phyloP scores from a whole-genome alignment of 1,284 basidiomycete genomes.

The Inonotus hispidus region DNA sequence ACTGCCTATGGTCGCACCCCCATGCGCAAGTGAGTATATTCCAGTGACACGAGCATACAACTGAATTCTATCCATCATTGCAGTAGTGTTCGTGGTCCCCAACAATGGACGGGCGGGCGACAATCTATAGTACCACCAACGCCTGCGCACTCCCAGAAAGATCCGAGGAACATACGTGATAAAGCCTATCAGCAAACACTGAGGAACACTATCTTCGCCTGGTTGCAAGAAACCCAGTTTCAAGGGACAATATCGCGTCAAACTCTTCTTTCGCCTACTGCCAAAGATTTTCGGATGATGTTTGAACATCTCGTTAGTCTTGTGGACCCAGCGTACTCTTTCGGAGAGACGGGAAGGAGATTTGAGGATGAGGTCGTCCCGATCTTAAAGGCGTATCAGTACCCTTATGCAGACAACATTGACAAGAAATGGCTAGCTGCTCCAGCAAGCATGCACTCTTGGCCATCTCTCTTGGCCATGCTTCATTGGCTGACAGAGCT shows the following conservation, averaged over 20 bases:
- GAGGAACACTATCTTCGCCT: slow-evolving; percentile 67
- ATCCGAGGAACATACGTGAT: slow-evolving; percentile 72
- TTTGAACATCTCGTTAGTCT: slow-evolving; percentile 73
- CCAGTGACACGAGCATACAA: not conserved
- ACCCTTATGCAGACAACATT: slow-evolving; percentile 69
- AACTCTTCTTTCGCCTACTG: slow-evolving; percentile 67
- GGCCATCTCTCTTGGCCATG: slow-evolving; percentile 78
- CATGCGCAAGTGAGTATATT: slow-evolving; percentile 51
- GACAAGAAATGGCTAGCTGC: slow-evolving; percentile 81
- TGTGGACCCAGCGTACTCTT: slow-evolving; percentile 62
- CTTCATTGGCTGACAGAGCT: slow-evolving; percentile 85
- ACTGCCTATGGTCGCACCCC: slow-evolving; percentile 65
- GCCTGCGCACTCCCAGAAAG: slow-evolving; percentile 53
- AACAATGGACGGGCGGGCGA: slow-evolving; percentile 51
- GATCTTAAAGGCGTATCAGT: slow-evolving; percentile 67
- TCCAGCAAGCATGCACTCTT: slow-evolving; percentile 79
- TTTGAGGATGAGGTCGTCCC: slow-evolving; percentile 81
- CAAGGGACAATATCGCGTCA: slow-evolving; percentile 54
- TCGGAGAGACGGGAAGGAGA: slow-evolving; percentile 47
- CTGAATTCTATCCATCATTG: slow-evolving; percentile 12
- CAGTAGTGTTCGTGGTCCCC: slow-evolving; percentile 62
- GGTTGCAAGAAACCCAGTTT: slow-evolving; percentile 56
- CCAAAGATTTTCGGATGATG: slow-evolving; percentile 76
- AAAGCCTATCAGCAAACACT: slow-evolving; percentile 65
- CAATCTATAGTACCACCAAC: slow-evolving; percentile 35